A percentile compares a stretch with the other conserved stretches of the same genome.
Conservation (phyloP, 306 rosid species). For the Carpinus fangiana region DNA sequence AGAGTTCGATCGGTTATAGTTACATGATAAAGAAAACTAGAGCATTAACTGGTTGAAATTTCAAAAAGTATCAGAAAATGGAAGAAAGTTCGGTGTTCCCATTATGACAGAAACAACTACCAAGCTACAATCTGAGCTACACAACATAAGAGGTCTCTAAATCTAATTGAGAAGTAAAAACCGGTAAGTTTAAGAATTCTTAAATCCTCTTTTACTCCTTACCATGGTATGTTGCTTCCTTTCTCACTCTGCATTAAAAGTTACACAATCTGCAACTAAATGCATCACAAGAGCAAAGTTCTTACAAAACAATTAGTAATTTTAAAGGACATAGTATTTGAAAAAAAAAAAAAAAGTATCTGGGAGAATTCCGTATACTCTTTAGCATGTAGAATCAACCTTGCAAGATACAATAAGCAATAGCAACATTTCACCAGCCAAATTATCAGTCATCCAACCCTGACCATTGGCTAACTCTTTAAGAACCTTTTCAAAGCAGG, state of each 20-base stretch:
- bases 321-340: background rate
- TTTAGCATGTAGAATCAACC: background rate
- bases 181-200: background rate
- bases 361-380: background rate
- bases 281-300: background rate
- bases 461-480: too few species aligned
- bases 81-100: background rate
- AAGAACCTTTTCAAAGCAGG: too few species aligned
- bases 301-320: background rate
- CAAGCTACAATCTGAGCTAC: background rate
- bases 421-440: background rate
- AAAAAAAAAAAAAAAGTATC: background rate
- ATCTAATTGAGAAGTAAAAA: constrained; percentile 11
- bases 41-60: constrained; percentile 6
- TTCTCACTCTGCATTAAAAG: background rate
- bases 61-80: constrained; percentile 16
- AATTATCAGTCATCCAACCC: background rate
- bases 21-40: background rate
- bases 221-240: background rate
- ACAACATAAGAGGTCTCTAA: background rate
- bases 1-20: background rate
- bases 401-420: background rate
- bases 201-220: background rate
- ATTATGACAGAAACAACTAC: background rate
- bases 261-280: constrained; percentile 4